phyloP scores from a whole-genome alignment of 1,284 basidiomycete species.

The Sutorius eximius region DNA sequence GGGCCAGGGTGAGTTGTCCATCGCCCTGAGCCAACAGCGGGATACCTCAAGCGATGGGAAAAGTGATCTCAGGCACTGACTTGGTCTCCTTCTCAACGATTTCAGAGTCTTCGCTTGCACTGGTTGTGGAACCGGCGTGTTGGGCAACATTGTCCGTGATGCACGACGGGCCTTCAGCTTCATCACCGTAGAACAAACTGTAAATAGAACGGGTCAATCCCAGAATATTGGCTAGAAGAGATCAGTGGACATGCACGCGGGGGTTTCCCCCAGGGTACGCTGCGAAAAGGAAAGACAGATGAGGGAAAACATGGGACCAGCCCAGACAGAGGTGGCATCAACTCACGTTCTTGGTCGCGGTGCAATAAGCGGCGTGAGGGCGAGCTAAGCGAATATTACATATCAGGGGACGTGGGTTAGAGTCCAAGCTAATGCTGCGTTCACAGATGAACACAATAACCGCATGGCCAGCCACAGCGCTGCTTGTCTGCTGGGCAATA shows the following conservation, averaged over 20 bases:
- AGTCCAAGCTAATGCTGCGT: not conserved
- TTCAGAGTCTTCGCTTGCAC: not conserved
- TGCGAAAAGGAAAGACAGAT: not conserved
- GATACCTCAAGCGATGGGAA: not conserved
- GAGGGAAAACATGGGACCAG: not conserved
- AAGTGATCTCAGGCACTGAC: not conserved
- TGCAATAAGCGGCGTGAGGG: not conserved
- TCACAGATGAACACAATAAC: slow-evolving; percentile 69
- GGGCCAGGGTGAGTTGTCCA: not conserved
- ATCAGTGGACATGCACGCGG: slow-evolving; percentile 4
- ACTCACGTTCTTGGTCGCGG: slow-evolving; percentile 49
- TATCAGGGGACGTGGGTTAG: not conserved
- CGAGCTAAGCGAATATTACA: not conserved
- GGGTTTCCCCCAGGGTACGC: slow-evolving; percentile 13
- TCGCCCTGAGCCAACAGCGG: not conserved
- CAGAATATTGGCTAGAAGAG: not conserved
- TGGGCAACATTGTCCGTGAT: not conserved
- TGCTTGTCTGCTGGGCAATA: slow-evolving; percentile 44
- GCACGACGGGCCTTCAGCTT: not conserved
- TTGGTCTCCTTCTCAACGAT: not conserved
- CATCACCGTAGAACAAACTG: not conserved
- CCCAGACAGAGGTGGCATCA: not conserved
- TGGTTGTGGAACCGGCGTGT: not conserved
- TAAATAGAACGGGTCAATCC: not conserved
- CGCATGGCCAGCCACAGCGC: slow-evolving; percentile 51